Conservation (phyloP, 2,329 filamentous ascomycete genomes). For the Rugonectria rugulosa region DNA sequence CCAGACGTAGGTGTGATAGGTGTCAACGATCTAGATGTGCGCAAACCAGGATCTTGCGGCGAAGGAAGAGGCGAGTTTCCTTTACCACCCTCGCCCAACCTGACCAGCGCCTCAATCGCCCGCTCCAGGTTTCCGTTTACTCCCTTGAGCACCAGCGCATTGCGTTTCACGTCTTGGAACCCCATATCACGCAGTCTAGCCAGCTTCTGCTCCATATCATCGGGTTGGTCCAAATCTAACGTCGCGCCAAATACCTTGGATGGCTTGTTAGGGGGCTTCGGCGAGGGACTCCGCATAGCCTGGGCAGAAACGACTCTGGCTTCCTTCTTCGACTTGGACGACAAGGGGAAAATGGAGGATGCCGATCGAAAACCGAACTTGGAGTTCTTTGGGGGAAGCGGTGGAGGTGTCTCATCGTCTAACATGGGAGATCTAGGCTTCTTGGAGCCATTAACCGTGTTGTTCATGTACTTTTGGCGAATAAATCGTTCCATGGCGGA, state of each 20-base stretch:
- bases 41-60: constrained; percentile 56
- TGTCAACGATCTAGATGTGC: constrained; percentile 62
- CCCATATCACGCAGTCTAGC: constrained; percentile 86
- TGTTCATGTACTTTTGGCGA: constrained; percentile 87
- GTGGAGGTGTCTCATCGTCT: constrained; percentile 66
- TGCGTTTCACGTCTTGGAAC: constrained; percentile 83
- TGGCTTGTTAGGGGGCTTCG: constrained; percentile 65
- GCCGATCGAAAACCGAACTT: constrained; percentile 65
- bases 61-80: constrained; percentile 46
- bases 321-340: constrained; percentile 67
- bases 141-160: constrained; percentile 81
- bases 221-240: constrained; percentile 59
- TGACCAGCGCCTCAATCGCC: constrained; percentile 83
- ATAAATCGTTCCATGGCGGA: constrained; percentile 96
- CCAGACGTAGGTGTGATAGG: constrained; percentile 54
- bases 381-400: constrained; percentile 70
- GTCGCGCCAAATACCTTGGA: constrained; percentile 75
- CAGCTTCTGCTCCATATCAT: constrained; percentile 79
- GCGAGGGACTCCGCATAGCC: constrained; percentile 42
- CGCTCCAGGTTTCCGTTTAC: constrained; percentile 86
- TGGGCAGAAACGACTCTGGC: constrained; percentile 42
- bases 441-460: constrained; percentile 45
- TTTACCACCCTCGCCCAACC: constrained; percentile 76
- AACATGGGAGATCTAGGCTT: constrained; percentile 48
- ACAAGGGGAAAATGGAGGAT: constrained; percentile 73